These are phyloP conservation scores for Lodderomyces jiufengensis DNA, from an alignment of 1,139 yeast species.

Conservation along the genomic window DNA sequence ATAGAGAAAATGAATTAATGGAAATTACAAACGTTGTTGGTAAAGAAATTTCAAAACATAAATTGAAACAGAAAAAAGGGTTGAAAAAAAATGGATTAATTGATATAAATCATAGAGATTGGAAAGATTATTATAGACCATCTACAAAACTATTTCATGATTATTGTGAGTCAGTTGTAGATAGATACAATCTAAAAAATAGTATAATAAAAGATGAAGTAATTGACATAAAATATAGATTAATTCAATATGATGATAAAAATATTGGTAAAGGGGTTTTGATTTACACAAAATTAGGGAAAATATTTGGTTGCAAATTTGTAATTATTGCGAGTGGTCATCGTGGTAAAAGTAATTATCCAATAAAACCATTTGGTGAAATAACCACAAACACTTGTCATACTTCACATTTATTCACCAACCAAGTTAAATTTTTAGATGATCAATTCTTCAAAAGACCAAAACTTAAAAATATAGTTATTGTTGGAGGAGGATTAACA, in stretches of 20 bases:
- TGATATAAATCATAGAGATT: slow-evolving; percentile 44
- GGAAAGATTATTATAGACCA: slow-evolving; percentile 47
- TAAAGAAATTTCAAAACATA: slow-evolving; percentile 43
- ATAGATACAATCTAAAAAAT: slow-evolving; percentile 29
- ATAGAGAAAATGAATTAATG: slow-evolving; percentile 34
- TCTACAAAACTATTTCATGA: slow-evolving; percentile 39
- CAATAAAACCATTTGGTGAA: slow-evolving; percentile 25
- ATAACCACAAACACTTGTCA: slow-evolving; percentile 32
- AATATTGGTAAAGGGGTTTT: slow-evolving; percentile 29
- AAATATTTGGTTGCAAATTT: slow-evolving; percentile 29
- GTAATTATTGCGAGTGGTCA: slow-evolving; percentile 44
- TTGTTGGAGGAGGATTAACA: slow-evolving; percentile 49
- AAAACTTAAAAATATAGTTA: slow-evolving; percentile 24
- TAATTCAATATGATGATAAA: slow-evolving; percentile 22
- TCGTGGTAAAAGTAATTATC: slow-evolving; percentile 35
- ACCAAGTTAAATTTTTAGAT: slow-evolving; percentile 23
- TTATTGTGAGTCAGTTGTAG: slow-evolving; percentile 34
- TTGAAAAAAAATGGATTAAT: slow-evolving; percentile 28
- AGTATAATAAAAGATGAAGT: slow-evolving; percentile 36
- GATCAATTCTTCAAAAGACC: slow-evolving; percentile 7
- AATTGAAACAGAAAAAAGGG: slow-evolving; percentile 27
- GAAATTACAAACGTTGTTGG: slow-evolving; percentile 48
- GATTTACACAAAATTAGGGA: slow-evolving; percentile 25
- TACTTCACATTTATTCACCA: slow-evolving; percentile 38
- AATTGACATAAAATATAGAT: slow-evolving; percentile 27